These are phyloP conservation scores for Pleurotus citrinopileatus DNA, from an alignment of 768 basidiomycete species.

Conservation along the genomic window DNA sequence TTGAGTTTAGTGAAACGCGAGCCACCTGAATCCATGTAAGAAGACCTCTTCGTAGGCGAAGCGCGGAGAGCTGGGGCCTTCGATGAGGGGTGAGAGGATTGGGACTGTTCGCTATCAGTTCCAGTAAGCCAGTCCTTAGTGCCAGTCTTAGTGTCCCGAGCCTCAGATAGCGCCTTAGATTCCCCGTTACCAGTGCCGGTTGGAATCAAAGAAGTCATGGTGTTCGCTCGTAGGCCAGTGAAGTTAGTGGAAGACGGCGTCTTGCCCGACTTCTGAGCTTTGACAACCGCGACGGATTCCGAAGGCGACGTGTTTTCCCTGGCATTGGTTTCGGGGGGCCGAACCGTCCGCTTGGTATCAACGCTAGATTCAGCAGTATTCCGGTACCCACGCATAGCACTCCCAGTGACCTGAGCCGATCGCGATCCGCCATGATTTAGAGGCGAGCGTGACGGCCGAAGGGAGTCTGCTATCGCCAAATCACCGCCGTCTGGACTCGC, in stretches of 20 bases:
- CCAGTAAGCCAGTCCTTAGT: conserved; percentile 75
- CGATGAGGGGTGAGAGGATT: conserved; percentile 12
- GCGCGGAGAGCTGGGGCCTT: conserved; percentile 48
- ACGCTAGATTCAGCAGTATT: background rate
- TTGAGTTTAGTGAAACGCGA: background rate
- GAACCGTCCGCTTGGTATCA: background rate
- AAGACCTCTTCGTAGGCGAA: conserved; percentile 72
- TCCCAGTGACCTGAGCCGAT: conserved; percentile 56
- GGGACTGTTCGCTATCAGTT: conserved; percentile 40
- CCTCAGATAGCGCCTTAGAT: background rate
- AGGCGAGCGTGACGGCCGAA: conserved; percentile 10
- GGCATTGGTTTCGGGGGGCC: background rate
- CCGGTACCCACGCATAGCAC: conserved; percentile 43
- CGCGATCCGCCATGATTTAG: conserved; percentile 37
- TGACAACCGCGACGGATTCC: background rate
- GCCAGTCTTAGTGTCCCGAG: conserved; percentile 17
- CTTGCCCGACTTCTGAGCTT: background rate
- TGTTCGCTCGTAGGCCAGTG: background rate
- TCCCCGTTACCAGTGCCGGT: conserved; percentile 14
- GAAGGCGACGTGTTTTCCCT: background rate
- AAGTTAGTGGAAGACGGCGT: background rate
- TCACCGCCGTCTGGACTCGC: conserved; percentile 7
- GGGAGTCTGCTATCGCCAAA: conserved; percentile 9
- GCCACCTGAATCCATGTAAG: conserved; percentile 50
- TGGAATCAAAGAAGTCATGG: conserved; percentile 34